Conservation (phyloP, 805 yeast genomes). For the Wickerhamiella azymoides region DNA sequence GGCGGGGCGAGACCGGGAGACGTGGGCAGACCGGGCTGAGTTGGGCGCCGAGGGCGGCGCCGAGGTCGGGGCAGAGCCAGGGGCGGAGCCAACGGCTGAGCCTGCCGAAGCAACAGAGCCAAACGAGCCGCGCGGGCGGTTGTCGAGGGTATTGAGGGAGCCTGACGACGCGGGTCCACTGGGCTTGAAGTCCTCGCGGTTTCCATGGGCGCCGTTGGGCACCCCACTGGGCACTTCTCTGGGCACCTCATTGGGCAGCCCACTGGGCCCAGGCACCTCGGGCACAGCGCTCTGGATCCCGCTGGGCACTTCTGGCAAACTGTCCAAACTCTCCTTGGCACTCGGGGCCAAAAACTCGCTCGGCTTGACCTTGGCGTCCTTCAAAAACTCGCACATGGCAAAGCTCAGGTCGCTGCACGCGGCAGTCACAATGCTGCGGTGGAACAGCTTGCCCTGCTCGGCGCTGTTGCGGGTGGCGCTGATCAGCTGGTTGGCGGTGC, state of each 20-base stretch:
- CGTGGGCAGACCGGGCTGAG: not conserved
- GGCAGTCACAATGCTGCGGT: slow-evolving; percentile 56
- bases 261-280: no score
- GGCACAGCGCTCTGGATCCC: no score
- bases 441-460: slow-evolving; percentile 48
- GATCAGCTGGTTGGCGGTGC: slow-evolving; percentile 59
- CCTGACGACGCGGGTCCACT: no score
- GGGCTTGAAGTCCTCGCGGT: no score
- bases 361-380: slow-evolving; percentile 7
- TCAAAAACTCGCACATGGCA: slow-evolving; percentile 31
- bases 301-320: not conserved
- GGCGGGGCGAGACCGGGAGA: not conserved
- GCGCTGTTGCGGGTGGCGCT: slow-evolving; percentile 66
- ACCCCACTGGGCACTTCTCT: no score
- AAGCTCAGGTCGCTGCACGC: slow-evolving; percentile 63
- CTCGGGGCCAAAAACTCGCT: not conserved
- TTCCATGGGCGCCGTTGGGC: no score
- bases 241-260: no score
- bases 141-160: no score
- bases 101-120: no score
- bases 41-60: not conserved
- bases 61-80: no score
- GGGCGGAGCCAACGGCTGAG: no score
- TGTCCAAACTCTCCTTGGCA: not conserved
- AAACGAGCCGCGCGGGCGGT: no score